phyloP scores from a whole-genome alignment of 768 basidiomycete genomes.

The Heimioporus sp. region DNA sequence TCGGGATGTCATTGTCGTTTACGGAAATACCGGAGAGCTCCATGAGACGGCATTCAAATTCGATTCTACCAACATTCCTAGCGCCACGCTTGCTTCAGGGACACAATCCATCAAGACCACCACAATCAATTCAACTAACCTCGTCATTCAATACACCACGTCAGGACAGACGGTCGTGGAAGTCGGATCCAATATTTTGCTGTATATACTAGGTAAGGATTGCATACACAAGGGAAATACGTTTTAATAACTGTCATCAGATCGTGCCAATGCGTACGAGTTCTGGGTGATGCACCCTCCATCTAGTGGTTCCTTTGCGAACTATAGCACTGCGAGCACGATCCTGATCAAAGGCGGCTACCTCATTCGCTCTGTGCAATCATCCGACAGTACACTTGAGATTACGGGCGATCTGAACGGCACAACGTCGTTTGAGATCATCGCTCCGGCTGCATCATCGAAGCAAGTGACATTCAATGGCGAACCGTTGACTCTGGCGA shows the following conservation, averaged over 20 bases:
- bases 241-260: constrained; percentile 23
- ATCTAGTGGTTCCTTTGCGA: constrained; percentile 33
- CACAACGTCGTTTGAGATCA: constrained; percentile 45
- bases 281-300: constrained; percentile 49
- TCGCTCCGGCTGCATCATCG: constrained; percentile 41
- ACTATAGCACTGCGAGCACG: constrained; percentile 39
- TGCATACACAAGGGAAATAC: background rate
- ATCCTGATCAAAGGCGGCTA: constrained; percentile 50
- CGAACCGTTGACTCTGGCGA: constrained; percentile 27
- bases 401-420: constrained; percentile 45
- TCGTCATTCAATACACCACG: constrained; percentile 46
- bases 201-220: constrained; percentile 45
- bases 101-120: constrained; percentile 35
- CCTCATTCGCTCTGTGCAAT: constrained; percentile 40
- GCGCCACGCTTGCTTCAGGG: constrained; percentile 18
- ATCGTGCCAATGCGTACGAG: constrained; percentile 48
- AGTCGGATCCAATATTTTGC: constrained; percentile 36
- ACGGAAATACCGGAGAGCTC: constrained; percentile 46
- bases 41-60: constrained; percentile 51
- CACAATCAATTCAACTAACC: constrained; percentile 22
- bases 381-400: constrained; percentile 36
- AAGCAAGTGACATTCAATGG: constrained; percentile 44
- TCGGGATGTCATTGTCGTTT: constrained; percentile 46
- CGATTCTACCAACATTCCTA: constrained; percentile 22
- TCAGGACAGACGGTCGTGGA: constrained; percentile 46